phyloP scores from a whole-genome alignment of 1,284 basidiomycete species.

The Sphaerobolus stellatus region DNA sequence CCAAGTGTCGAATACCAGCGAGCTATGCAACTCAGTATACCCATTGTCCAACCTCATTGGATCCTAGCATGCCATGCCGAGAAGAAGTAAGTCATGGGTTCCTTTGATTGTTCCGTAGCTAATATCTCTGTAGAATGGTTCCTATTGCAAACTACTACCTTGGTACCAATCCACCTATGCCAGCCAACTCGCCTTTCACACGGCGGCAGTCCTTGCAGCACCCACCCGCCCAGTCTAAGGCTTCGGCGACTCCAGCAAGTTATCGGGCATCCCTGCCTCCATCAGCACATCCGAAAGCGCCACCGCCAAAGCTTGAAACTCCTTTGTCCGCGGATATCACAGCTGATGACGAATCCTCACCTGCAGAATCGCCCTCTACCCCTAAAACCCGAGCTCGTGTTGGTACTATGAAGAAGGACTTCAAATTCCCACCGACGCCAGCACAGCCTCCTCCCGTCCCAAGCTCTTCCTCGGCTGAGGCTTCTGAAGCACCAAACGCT shows the following conservation, averaged over 20 bases:
- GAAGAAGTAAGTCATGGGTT: constrained; percentile 58
- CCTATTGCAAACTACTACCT: constrained; percentile 83
- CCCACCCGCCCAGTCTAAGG: constrained; percentile 38
- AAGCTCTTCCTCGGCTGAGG: constrained; percentile 22
- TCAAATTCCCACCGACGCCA: constrained; percentile 58
- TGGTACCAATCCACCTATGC: constrained; percentile 56
- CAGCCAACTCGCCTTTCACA: constrained; percentile 45
- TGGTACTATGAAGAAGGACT: constrained; percentile 76
- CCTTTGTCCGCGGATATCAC: constrained; percentile 40
- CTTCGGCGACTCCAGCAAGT: constrained; percentile 33
- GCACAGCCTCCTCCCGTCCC: constrained; percentile 10
- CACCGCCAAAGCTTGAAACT: constrained; percentile 33
- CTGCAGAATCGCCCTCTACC: background rate
- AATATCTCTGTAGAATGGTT: constrained; percentile 61
- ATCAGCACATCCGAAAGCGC: constrained; percentile 37
- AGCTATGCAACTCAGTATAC: constrained; percentile 85
- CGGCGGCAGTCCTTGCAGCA: constrained; percentile 79
- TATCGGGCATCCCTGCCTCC: constrained; percentile 64
- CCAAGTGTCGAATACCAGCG: constrained; percentile 88
- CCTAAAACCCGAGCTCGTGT: constrained; percentile 29
- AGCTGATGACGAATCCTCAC: too few species aligned
- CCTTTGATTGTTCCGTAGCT: constrained; percentile 1
- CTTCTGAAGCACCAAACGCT: constrained; percentile 25
- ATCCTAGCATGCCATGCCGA: constrained; percentile 81
- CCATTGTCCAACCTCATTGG: constrained; percentile 90